Percentiles rank a stretch among this genome's conserved stretches.
Conservation (phyloP, 768 basidiomycete genomes). For the Crepidotus variabilis region DNA sequence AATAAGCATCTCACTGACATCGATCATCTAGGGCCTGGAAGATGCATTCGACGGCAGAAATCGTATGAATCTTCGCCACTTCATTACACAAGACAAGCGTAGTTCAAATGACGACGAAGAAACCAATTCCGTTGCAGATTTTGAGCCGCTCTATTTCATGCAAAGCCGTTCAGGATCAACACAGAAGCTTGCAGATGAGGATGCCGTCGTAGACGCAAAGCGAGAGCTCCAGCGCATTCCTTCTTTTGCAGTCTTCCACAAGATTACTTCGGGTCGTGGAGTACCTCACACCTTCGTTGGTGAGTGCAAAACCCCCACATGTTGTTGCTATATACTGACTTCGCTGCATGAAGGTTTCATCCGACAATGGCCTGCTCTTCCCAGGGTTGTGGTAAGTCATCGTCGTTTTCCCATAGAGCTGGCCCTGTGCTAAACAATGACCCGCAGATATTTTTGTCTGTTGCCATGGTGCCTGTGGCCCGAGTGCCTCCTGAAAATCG, state of each 20-base stretch:
- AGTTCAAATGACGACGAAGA: constrained; percentile 11
- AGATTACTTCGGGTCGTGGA: constrained; percentile 47
- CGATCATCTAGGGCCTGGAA: constrained; percentile 40
- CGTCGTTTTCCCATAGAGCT: not conserved
- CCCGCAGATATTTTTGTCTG: constrained; percentile 57
- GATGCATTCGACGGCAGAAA: constrained; percentile 56
- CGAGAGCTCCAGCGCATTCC: constrained; percentile 36
- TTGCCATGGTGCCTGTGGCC: constrained; percentile 47
- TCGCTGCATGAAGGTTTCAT: constrained; percentile 41
- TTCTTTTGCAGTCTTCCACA: constrained; percentile 56
- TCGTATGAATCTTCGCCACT: constrained; percentile 49
- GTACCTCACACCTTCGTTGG: constrained; percentile 64
- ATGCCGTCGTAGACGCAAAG: constrained; percentile 17
- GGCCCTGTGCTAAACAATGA: not conserved
- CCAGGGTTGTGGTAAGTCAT: constrained; percentile 54
- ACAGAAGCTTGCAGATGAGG: constrained; percentile 15
- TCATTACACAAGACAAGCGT: constrained; percentile 36
- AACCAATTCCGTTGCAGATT: not conserved
- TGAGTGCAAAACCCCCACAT: constrained; percentile 12
- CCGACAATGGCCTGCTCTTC: constrained; percentile 67
- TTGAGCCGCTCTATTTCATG: constrained; percentile 15
- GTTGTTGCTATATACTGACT: not conserved
- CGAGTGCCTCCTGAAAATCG: constrained; percentile 46
- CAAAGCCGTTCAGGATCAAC: constrained; percentile 9
- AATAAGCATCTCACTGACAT: too few species aligned